Base-by-base conservation (phyloP, 176 grass and related monocot species). In the barley (Hordeum vulgare) region DNA sequence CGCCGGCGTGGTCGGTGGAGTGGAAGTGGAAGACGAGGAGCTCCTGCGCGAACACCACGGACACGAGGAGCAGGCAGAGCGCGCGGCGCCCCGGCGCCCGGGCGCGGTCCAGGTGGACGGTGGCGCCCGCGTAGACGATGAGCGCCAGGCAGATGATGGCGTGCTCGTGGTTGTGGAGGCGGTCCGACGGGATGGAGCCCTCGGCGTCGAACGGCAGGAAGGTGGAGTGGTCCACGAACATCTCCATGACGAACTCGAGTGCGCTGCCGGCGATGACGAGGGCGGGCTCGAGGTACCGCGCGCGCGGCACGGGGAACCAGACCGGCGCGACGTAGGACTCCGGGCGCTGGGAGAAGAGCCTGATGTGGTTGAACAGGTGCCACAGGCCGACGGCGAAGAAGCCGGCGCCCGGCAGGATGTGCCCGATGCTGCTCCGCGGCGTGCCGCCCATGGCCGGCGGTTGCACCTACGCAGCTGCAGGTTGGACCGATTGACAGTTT, bases 91-190 rank as follows among this genome's bases (percentile, higher is more conserved):
- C 35, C 0, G 12, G 54, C 3, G 65, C 65, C 1, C 80, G 26
- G 23, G 31, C 71, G 64, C 88, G 89, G 86, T 94, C 92, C n/a
- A 94, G 81, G 85, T 85, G 86, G 24, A 94, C 40, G 8, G 86
- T 87, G 68, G 80, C 76, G 65, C 10, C 60, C 2, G 85, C 85
- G 79, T 94, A 94, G 60, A 90, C 61, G 78, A 88, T 49, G 25
- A 94, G 88, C 6, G 67, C 51, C 15, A 88, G 51, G 67, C 87
- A 90, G 67, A 94, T 88, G 85, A 87, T 24, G 73, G 88, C 88
- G 75, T 90, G 91, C 85, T 94, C 88, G 79, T 88, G 88, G 88
- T 94, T 94, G 88, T 94, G 91, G 49, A 94, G 88, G 4, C 88
- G 88, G 79, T 60, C 82, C 1, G 85, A 75, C 9, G 91, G 91